Base-by-base conservation (phyloP, 176 grass and related monocot genomes). In the Aegilops tauschii region DNA sequence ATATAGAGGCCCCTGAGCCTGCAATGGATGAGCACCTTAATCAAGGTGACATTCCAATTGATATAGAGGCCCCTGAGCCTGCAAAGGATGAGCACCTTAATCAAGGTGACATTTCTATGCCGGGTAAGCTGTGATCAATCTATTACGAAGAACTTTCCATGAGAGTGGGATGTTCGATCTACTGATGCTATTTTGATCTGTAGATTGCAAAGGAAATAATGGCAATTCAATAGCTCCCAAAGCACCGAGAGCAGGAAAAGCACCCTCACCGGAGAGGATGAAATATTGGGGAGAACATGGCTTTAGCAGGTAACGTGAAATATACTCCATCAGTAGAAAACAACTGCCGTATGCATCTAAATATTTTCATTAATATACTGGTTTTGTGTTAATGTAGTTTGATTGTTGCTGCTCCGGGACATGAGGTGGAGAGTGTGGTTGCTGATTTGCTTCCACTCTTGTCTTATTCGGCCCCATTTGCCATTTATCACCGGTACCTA, bases 391-490 rank as follows among this genome's bases (percentile, higher is more conserved):
- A 37, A 75, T 94, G 71, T 85, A 98, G 96, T 81, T 92, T 98
- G 80, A 98, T 98, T 80, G 85, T 98, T 88, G 92, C 93, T 87
- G 90, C 93, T 62, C 92, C 92, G 5, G 92, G 90, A 62, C 82
- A 92, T 50, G 93, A 98, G 61, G 92, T 96, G 20, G 90, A 90
- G 78, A 73, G 65, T 49, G 84, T 98, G 56, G 88, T 91, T 82
- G 39, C 39, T 9, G 10, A 9, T 0, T 8, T 10, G 27, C 96
- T 98, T 77, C 93, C 93, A 12, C 85, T 98, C 66, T 77, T 98
- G 40, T 89, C 96, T 34, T 96, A 87, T 92, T 98, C 96, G 77
- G 93, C 96, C 87, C 92, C 96, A 27, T 98, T 98, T 90, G 92
- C 80, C 81, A 91, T 96, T 50, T 98, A 96, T 84, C 96, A 98